phyloP scores from a whole-genome alignment of 2,329 filamentous ascomycete species.

The Lachnellula occidentalis region DNA sequence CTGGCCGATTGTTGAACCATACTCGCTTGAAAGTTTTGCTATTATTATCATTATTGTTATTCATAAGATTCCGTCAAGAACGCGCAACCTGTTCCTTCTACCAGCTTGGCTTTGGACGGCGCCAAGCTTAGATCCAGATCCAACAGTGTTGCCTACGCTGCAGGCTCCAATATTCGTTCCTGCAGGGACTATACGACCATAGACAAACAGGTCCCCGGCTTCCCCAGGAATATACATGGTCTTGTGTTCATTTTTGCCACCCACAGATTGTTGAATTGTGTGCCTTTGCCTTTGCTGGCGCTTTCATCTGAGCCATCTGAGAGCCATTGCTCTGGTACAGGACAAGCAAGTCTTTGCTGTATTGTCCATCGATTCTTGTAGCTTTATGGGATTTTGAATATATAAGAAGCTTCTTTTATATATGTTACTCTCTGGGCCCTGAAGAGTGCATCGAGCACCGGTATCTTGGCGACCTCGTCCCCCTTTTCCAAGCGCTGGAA shows the following conservation, averaged over 20 bases:
- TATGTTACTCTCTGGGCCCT: neutral
- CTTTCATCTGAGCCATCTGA: neutral
- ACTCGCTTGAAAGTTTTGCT: neutral
- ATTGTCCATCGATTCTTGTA: neutral
- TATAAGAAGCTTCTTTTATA: neutral
- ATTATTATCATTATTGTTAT: neutral
- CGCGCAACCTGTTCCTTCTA: neutral
- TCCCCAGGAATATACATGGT: conserved; percentile 10
- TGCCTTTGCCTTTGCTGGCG: neutral
- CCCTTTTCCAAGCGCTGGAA: neutral
- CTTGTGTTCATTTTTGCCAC: conserved; percentile 8
- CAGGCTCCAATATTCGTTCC: conserved; percentile 23
- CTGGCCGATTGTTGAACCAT: neutral
- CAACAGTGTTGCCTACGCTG: conserved; percentile 20
- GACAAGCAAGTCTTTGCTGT: neutral
- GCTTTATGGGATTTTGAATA: neutral
- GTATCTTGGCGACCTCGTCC: neutral
- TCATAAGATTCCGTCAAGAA: neutral
- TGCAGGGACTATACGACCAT: conserved; percentile 11
- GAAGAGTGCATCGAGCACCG: neutral
- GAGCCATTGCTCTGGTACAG: neutral
- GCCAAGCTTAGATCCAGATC: conserved; percentile 6
- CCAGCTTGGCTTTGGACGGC: neutral
- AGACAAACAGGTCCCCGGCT: conserved; percentile 3
- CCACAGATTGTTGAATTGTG: conserved; percentile 2